phyloP scores from a whole-genome alignment of 306 rosid species.

The Canavalia gladiata region DNA sequence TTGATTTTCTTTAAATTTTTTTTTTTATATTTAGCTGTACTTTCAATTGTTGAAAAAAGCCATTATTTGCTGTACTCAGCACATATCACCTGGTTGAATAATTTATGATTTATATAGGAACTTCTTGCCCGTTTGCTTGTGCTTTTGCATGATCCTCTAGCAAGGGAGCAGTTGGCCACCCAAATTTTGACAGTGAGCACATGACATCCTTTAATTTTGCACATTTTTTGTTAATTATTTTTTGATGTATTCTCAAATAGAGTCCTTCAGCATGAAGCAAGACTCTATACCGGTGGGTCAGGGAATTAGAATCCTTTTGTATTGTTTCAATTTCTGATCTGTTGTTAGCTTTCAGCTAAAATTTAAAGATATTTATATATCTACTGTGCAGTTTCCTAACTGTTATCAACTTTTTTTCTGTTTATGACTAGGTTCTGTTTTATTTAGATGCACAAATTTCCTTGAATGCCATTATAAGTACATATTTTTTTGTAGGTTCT shows the following conservation, averaged over 20 bases:
- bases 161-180: constrained; percentile 89
- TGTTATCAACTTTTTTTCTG: not conserved
- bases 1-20: not conserved
- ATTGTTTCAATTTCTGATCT: constrained; percentile 10
- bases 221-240: not conserved
- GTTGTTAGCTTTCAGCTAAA: constrained; percentile 29
- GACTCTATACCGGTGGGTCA: constrained; percentile 1
- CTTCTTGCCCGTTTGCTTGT: constrained; percentile 93
- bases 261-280: constrained; percentile 36
- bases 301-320: constrained; percentile 30
- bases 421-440: not conserved
- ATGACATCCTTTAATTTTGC: constrained; percentile 29
- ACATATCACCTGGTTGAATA: constrained; percentile 43
- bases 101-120: constrained; percentile 65
- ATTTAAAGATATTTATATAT: constrained; percentile 3
- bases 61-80: constrained; percentile 38
- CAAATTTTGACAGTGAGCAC: constrained; percentile 85
- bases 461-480: constrained; percentile 38
- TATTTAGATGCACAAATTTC: constrained; percentile 36
- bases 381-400: constrained; percentile 32
- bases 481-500: constrained; percentile 70
- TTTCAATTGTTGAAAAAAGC: not conserved
- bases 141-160: constrained; percentile 93
- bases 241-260: constrained; percentile 36
- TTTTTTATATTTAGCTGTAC: constrained; percentile 17